Evolutionary conservation across 371 early-diverging fungal species (phyloP), one percentile per base, ranked within the genome.

Genomic region (Parasitella parasitica): DNA sequence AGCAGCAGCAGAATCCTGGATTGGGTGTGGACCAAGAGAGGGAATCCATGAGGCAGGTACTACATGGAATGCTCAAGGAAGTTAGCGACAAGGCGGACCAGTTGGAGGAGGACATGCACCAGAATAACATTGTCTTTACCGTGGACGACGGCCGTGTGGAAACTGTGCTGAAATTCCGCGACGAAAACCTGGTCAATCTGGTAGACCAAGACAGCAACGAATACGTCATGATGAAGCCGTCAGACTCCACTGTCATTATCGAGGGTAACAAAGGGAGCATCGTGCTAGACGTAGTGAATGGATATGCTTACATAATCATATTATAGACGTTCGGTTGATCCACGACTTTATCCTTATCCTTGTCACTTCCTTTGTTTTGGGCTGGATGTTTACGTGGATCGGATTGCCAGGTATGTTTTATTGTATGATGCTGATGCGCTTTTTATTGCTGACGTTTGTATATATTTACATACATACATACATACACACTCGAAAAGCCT

Each of bases 121-220:
- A 71, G 6, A 73, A 77, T 52, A 70, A 66, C 54, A 55, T 36
- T 67, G 57, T 63, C 32, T 69, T 69, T 30, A 67, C 67, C 0
- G 37, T 66, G 12, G 71, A 73, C 15, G 71, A 75, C 48, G 75
- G 71, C 11, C 61, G 62, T 8, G 67, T 83, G 11, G 83, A 83
- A 57, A 81, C 81, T 0, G 83, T 83, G 0, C 51, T 80, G 9
- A 78, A 72, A 36, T 50, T 83, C 22, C 68, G 58, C 9, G 70
- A 58, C 24, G 66, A 58, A 15, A 61, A 70, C 6, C 46, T 64
- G 36, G 70, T 66, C 0, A 78, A 66, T 1, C 58, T 85, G 16
- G 71, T 85, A 26, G 85, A 85, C 61, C 76, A 76, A 37, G 83
- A 77, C 18, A 79, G 76, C 38, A 83, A 86, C 61, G 78, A 83